Evolutionary conservation across 1,284 basidiomycete species (phyloP).

Genomic region (Clitocybe nebularis): DNA sequence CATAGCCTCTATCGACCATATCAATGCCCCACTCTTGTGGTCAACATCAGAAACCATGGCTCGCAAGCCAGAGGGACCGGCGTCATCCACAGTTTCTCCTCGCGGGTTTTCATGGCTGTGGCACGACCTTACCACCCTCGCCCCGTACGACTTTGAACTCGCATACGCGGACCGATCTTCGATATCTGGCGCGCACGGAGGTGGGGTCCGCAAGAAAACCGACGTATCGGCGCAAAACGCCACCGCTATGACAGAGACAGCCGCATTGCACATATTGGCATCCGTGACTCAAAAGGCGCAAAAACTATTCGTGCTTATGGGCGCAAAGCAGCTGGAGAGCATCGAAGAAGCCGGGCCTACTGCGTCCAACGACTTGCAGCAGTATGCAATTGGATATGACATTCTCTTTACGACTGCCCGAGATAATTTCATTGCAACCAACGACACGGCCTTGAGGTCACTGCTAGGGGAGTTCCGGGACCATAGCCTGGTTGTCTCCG

Average conservation of each 20-base stretch:
- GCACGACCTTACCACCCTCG: slow-evolving; percentile 84
- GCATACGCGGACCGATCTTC: slow-evolving; percentile 63
- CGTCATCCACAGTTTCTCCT: slow-evolving; percentile 27
- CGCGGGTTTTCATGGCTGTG: slow-evolving; percentile 82
- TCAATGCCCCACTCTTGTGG: slow-evolving; percentile 79
- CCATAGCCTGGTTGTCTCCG: slow-evolving; percentile 73
- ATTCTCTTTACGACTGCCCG: slow-evolving; percentile 61
- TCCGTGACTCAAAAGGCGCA: slow-evolving; percentile 86
- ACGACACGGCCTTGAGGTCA: slow-evolving; percentile 78
- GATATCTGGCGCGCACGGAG: slow-evolving; percentile 50
- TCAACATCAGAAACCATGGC: slow-evolving; percentile 56
- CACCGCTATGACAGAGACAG: slow-evolving; percentile 69
- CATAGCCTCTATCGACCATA: slow-evolving; percentile 80
- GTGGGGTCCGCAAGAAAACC: slow-evolving; percentile 31
- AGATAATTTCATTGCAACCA: slow-evolving; percentile 83
- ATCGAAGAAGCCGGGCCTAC: slow-evolving; percentile 34
- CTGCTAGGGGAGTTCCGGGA: slow-evolving; percentile 87
- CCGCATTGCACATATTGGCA: slow-evolving; percentile 78
- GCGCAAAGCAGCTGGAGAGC: slow-evolving; percentile 57
- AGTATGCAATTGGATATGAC: slow-evolving; percentile 60
- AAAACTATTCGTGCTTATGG: slow-evolving; percentile 71
- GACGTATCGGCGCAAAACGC: slow-evolving; percentile 28
- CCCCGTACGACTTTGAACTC: slow-evolving; percentile 78
- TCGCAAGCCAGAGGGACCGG: slow-evolving; percentile 36
- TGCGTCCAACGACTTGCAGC: slow-evolving; percentile 33